These are phyloP conservation scores for Clarireedia monteithiana DNA, from an alignment of 2,329 filamentous ascomycete species.

Conservation along the genomic window DNA sequence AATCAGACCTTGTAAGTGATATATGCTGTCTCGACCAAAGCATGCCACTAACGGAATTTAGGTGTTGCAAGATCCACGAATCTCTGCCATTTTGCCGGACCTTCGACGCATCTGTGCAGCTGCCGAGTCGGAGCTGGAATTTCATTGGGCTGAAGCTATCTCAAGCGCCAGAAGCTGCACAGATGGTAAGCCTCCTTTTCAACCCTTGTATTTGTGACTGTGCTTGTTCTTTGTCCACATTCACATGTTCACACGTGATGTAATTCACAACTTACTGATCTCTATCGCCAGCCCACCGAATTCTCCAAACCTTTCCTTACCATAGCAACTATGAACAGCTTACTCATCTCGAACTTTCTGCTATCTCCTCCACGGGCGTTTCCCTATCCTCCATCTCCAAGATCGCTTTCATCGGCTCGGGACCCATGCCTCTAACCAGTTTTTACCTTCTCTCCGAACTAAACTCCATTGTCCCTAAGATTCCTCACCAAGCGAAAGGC, in stretches of 20 bases:
- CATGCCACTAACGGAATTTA: slow-evolving; percentile 11
- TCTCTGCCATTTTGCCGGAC: slow-evolving; percentile 30
- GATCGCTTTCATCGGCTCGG: slow-evolving; percentile 43
- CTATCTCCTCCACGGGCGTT: slow-evolving; percentile 31
- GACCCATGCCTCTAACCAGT: slow-evolving; percentile 41
- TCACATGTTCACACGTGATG: not conserved
- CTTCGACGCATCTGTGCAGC: slow-evolving; percentile 36
- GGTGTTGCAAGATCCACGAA: slow-evolving; percentile 29
- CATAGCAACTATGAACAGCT: slow-evolving; percentile 42
- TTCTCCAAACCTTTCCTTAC: slow-evolving; percentile 37
- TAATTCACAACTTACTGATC: slow-evolving; percentile 8
- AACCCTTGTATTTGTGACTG: not conserved
- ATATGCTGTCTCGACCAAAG: not conserved
- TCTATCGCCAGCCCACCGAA: slow-evolving; percentile 20
- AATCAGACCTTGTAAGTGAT: not conserved
- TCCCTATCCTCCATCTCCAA: slow-evolving; percentile 24
- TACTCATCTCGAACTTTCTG: slow-evolving; percentile 37
- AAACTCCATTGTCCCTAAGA: slow-evolving; percentile 10
- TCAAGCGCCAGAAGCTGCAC: slow-evolving; percentile 8
- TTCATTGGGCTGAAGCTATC: slow-evolving; percentile 36
- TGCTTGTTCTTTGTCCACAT: not conserved
- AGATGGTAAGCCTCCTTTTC: slow-evolving; percentile 12
- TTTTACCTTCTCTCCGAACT: slow-evolving; percentile 36
- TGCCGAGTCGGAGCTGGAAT: slow-evolving; percentile 39
- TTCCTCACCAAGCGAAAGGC: not conserved